Base-by-base conservation (phyloP, 305 asterid genomes). In the Rubia balearica region DNA sequence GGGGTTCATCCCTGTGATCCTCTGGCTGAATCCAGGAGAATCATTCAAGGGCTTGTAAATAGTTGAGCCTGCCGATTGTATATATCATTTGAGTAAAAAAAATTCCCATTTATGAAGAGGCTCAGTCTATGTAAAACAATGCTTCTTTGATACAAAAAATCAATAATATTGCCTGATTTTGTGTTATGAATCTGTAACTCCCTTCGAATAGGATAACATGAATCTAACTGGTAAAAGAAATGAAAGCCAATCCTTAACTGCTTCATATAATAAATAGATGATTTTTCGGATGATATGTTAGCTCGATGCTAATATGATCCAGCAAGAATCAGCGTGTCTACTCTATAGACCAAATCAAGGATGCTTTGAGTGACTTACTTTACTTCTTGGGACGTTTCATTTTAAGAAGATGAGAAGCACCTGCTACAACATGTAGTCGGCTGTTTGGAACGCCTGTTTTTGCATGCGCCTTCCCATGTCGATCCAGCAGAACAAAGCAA, bases 391-490 rank as follows among this genome's bases (percentile, higher is more conserved):
- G 86, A 42, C 81, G 84, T 77, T 80, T 88, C 72, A 83, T 75
- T 75, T 85, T 88, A 75, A 92, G 93, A 75, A 92, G 93, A 84
- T 92, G 92, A 60, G 97, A 86, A 77, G 90, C 83, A 7, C 92
- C 98, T 2, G 98, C 98, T 12, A 92, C 82, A 3, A 92, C 96
- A 75, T 88, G 98, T 63, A 55, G 86, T 69, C 97, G 82, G 71
- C 92, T 90, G 79, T 80, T 76, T 2, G 98, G 98, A 19, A 88
- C 82, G 0, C 97, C 96, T 3, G 98, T 87, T 78, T 92, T 92
- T 48, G 96, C 96, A 43, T 90, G 80, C 0, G 97, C 97, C 59
- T 70, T 87, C 30, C 98, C 97, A 33, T 86, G n/a, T 71, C 85
- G 85, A 73, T 90, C 97, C 48, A 92, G 74, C 1, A 92, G 83